Base-by-base conservation (phyloP, 2,329 filamentous ascomycete genomes). In the Penicillium sp. region DNA sequence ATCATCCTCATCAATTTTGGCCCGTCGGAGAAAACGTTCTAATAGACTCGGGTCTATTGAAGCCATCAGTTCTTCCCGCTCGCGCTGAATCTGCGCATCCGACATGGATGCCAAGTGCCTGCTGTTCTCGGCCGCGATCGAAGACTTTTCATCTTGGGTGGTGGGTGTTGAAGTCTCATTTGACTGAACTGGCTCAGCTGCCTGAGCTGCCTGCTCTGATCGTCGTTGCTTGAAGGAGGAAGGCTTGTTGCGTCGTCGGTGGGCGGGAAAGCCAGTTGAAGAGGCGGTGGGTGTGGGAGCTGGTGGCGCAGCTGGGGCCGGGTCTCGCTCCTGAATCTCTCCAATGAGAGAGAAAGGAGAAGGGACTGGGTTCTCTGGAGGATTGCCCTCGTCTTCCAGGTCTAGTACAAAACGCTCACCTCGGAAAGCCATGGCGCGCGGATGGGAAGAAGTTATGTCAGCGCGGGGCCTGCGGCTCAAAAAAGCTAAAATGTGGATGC, bases 111-210 rank as follows among this genome's bases (percentile, higher is more conserved):
- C 87, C 47, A 99, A 74, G 58, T 84, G 84, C 56, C 86, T 82
- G 45, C 78, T 84, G 68, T 98, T 99, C 72, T 98, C 92, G 64
- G 87, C 82, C 68, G 93, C 90, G 71, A 99, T 98, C 5, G 83
- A 81, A 60, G 79, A 78, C 68, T 85, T 86, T 69, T 96, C 92
- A 44, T 82, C 79, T 29, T 65, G 59, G 5, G 46, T 14, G 1
- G 63, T 50, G 27, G 58, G 54, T 22, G 55, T 52, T 21, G 55
- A 64, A 5, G n/a, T 3, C 2, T 37, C 14, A 14, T 24, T 44
- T 9, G 26, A 49, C 19, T 42, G n/a, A 1, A 6, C 16, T 1
- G 58, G 63, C 21, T 67, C 61, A 11, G 53, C 42, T 14, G 55
- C 6, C 50, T 73, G 70, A 14, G 56, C 47, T 10, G 57, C 8